These are phyloP conservation scores for Lipomyces chichibuensis DNA, from an alignment of 805 yeast genomes.

Conservation along the genomic window DNA sequence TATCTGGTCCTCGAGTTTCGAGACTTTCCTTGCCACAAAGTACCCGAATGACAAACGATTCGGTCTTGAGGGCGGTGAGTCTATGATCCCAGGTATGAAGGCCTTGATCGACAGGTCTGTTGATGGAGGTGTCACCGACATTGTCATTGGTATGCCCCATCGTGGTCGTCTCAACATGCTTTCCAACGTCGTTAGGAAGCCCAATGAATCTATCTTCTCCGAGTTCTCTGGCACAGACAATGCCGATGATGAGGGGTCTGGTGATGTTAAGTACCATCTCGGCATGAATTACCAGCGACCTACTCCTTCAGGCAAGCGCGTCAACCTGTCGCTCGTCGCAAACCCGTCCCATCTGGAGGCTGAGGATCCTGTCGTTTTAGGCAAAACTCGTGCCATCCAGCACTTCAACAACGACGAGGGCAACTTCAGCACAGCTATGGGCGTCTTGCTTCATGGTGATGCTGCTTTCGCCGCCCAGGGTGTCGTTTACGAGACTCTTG, in stretches of 20 bases:
- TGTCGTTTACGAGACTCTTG: conserved; percentile 98
- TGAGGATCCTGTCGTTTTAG: conserved; percentile 97
- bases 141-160: conserved; percentile 99
- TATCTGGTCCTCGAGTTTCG: conserved; percentile 95
- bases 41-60: conserved; percentile 94
- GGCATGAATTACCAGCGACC: conserved; percentile 99
- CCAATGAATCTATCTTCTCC: conserved; percentile 95
- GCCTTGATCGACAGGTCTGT: conserved; percentile 92
- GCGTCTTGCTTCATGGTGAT: conserved; percentile 95
- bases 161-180: conserved; percentile 98
- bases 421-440: conserved; percentile 81
- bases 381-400: conserved; percentile 95
- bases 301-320: conserved; percentile 96
- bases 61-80: conserved; percentile 98
- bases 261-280: conserved; percentile 98
- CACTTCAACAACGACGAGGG: conserved; percentile 88
- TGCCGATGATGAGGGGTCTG: conserved; percentile 92
- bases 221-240: conserved; percentile 87
- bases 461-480: conserved; percentile 99
- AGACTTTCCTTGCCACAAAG: conserved; percentile 87
- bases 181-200: conserved; percentile 97
- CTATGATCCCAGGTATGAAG: conserved; percentile 95
- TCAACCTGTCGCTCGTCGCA: conserved; percentile 93
- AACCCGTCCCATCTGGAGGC: conserved; percentile 99
- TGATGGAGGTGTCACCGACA: conserved; percentile 83